Percentiles rank a stretch among this genome's conserved stretches.
phyloP scores from a whole-genome alignment of 1,139 yeast genomes.

The Candida sojae region DNA sequence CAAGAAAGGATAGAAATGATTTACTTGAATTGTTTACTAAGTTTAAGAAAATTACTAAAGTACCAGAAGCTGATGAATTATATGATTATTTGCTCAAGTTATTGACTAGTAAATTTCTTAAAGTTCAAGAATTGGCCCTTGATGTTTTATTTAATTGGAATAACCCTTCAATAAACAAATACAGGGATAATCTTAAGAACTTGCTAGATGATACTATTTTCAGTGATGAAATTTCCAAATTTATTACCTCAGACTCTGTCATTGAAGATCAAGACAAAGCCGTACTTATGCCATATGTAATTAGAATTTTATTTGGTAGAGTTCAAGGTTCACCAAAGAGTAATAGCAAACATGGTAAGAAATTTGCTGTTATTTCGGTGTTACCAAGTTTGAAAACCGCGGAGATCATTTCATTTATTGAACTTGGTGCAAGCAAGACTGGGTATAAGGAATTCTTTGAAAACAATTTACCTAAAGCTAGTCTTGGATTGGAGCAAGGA shows the following conservation, averaged over 20 bases:
- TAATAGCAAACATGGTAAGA: constrained; percentile 72
- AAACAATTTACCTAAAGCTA: constrained; percentile 12
- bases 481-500: constrained; percentile 30
- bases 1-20: constrained; percentile 60
- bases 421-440: constrained; percentile 61
- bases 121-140: constrained; percentile 73
- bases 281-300: constrained; percentile 66
- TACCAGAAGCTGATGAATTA: constrained; percentile 54
- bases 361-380: constrained; percentile 73
- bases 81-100: constrained; percentile 54
- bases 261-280: constrained; percentile 64
- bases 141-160: constrained; percentile 71
- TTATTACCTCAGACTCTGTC: constrained; percentile 46
- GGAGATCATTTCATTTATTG: constrained; percentile 59
- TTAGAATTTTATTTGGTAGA: constrained; percentile 84
- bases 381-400: constrained; percentile 62
- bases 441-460: constrained; percentile 38
- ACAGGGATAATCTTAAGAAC: constrained; percentile 71
- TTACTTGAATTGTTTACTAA: constrained; percentile 63
- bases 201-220: constrained; percentile 81
- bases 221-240: constrained; percentile 76
- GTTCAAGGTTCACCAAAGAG: constrained; percentile 62
- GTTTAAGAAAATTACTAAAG: constrained; percentile 62
- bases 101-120: constrained; percentile 61
- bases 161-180: constrained; percentile 58